These are phyloP conservation scores for Tetracladium maxilliforme DNA, from an alignment of 2,329 filamentous ascomycete species.

Conservation along the genomic window DNA sequence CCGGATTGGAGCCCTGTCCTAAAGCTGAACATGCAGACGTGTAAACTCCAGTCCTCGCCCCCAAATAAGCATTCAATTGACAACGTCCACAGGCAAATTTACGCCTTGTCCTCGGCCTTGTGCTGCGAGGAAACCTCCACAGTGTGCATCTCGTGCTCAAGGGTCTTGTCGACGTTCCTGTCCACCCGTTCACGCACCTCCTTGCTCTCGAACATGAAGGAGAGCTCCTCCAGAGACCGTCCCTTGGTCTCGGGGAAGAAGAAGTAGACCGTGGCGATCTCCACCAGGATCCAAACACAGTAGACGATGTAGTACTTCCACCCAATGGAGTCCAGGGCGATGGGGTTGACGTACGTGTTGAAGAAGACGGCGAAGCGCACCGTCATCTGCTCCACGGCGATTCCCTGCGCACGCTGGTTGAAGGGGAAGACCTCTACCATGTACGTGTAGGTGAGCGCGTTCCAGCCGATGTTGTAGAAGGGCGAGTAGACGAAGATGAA, in stretches of 20 bases:
- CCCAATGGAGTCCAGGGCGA: constrained; percentile 15
- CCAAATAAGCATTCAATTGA: too few species aligned
- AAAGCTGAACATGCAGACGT: too few species aligned
- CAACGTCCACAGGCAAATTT: too few species aligned
- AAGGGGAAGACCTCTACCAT: constrained; percentile 2
- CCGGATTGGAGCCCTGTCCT: too few species aligned
- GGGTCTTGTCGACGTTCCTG: too few species aligned
- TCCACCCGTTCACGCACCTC: too few species aligned
- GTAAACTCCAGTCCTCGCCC: too few species aligned
- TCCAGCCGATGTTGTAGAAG: constrained; percentile 26
- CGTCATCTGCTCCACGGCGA: constrained; percentile 9
- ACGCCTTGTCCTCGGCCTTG: too few species aligned
- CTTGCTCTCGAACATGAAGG: too few species aligned
- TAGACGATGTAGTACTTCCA: constrained; percentile 25
- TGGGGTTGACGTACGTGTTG: constrained; percentile 24
- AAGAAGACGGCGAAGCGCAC: constrained; percentile 8
- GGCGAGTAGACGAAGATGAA: constrained; percentile 2
- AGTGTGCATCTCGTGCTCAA: too few species aligned
- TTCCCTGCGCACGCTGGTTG: constrained; percentile 1
- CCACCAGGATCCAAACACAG: constrained; percentile 13
- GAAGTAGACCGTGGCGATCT: constrained; percentile 16
- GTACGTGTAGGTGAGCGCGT: constrained; percentile 32
- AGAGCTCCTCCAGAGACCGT: constrained; percentile 4
- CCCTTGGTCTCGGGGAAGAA: constrained; percentile 11
- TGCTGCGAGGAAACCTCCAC: too few species aligned